Base-by-base conservation (phyloP, 2,329 filamentous ascomycete genomes). In the Aspergillus novoparasiticus region DNA sequence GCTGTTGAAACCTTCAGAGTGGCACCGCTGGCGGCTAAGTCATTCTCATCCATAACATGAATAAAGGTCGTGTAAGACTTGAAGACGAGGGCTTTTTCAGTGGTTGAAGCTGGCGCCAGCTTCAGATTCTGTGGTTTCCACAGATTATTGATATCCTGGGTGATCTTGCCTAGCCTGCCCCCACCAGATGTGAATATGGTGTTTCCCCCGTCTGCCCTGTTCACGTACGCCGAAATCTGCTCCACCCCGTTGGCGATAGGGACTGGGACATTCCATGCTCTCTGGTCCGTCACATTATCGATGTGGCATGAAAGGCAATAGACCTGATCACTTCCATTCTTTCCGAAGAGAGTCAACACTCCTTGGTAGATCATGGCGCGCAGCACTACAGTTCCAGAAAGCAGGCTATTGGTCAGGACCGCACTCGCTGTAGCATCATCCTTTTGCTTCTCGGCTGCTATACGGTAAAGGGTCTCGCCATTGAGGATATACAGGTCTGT, bases 151-250 rank as follows among this genome's bases (percentile, higher is more conserved):
- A 23, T 30, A 9, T 16, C 57, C 43, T 64, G 62, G 5, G 21
- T 57, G 2, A 64, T 9, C 16, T 36, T 57, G 9, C 28, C 14
- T 9, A 64, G 28, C 16, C 28, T 36, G 30, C 46, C 53, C 28
- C 32, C 30, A 2, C 62, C 62, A 6, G 57, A 41, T 16, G 59
- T 51, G 36, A 64, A 64, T 9, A 64, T 54, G n/a, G 62, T 64
- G 36, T 64, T 64, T 14, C 62, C 62, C 1, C 62, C 59, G 23
- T 64, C 62, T 5, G 26, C 16, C 4, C 48, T 32, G 28, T 64
- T 64, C 1, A 64, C 28, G 16, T 61, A 64, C 5, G 62, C 21
- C 2, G 62, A 59, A 3, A 64, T 57, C 4, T 36, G 62, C 45
- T 64, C 62, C 19, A 64, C 51, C 0, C 30, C 41, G 6, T n/a